Evolutionary conservation across 345 rosid genomes (phyloP).

Genomic region (Geranium rotundifolium): DNA sequence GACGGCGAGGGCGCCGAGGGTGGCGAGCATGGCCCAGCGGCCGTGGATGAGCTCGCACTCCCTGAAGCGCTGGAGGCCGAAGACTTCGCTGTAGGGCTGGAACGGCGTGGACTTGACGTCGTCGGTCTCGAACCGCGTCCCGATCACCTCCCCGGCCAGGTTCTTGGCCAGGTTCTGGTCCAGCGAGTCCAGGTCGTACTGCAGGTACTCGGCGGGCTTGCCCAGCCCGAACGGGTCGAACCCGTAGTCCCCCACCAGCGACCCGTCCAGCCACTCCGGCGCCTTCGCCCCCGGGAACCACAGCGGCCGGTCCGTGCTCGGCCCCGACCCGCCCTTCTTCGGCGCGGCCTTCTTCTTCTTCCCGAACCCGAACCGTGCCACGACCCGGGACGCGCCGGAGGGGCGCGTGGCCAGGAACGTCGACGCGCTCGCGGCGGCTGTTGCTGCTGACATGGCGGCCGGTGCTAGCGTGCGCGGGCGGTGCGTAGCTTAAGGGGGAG

Average conservation of each 20-base stretch:
- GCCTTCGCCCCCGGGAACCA: slow-evolving; percentile 68
- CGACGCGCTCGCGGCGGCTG: slow-evolving; percentile 51
- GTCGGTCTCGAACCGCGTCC: slow-evolving; percentile 34
- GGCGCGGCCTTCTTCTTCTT: slow-evolving; percentile 22
- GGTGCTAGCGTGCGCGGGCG: slow-evolving; percentile 9
- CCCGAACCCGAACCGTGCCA: slow-evolving; percentile 49
- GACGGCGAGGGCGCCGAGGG: slow-evolving; percentile 58
- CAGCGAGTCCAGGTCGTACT: slow-evolving; percentile 56
- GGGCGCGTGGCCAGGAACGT: slow-evolving; percentile 52
- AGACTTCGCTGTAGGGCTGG: slow-evolving; percentile 66
- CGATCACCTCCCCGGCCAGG: slow-evolving; percentile 40
- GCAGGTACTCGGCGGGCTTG: slow-evolving; percentile 63
- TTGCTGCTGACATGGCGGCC: slow-evolving; percentile 32
- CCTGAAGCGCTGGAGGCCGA: slow-evolving; percentile 64
- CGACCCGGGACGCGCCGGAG: slow-evolving; percentile 30
- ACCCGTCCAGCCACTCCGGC: slow-evolving; percentile 57
- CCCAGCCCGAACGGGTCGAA: slow-evolving; percentile 72
- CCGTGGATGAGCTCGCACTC: slow-evolving; percentile 78
- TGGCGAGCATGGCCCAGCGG: slow-evolving; percentile 75
- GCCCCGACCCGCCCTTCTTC: slow-evolving; percentile 21
- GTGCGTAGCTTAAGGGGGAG: neutral
- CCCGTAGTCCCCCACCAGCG: slow-evolving; percentile 62
- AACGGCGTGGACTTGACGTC: slow-evolving; percentile 58
- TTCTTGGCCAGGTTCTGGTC: slow-evolving; percentile 74
- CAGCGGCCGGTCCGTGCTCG: slow-evolving; percentile 34